A percentile compares a stretch with the other conserved stretches of the same genome.
Conservation (phyloP, 305 asterid genomes). For the Solanum hybrid region DNA sequence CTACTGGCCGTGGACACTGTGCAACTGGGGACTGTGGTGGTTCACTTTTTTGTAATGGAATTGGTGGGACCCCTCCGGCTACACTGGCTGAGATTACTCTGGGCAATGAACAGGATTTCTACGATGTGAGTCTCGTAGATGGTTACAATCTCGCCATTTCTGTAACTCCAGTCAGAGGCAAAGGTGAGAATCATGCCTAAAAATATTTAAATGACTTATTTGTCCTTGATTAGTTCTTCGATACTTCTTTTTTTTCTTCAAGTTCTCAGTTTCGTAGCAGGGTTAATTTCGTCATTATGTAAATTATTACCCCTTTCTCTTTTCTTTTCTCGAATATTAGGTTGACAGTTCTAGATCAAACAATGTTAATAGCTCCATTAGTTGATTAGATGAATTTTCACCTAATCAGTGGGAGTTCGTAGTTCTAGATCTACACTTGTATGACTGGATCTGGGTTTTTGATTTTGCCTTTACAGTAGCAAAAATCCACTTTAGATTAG, state of each 20-base stretch:
- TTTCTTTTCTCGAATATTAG: background rate
- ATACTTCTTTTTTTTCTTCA: background rate
- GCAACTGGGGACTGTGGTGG: constrained; percentile 79
- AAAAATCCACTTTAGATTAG: too few species aligned
- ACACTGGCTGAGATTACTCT: constrained; percentile 65
- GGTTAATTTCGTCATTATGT: constrained; percentile 8
- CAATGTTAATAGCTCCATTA: background rate
- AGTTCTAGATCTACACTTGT: background rate
- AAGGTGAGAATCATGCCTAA: constrained; percentile 20
- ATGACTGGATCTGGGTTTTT: background rate
- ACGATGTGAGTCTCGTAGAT: constrained; percentile 79
- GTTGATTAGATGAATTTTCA: background rate
- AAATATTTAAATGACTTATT: background rate
- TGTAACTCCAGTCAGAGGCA: constrained; percentile 30
- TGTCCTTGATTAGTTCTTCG: background rate
- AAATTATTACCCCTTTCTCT: too few species aligned
- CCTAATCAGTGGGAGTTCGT: background rate
- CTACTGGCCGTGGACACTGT: constrained; percentile 49
- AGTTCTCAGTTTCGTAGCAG: background rate
- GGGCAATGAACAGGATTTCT: constrained; percentile 56
- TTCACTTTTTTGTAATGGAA: constrained; percentile 59
- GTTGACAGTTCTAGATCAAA: background rate
- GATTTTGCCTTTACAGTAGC: too few species aligned
- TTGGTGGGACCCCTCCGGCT: constrained; percentile 59
- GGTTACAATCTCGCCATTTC: constrained; percentile 61